phyloP scores from a whole-genome alignment of 2,329 filamentous ascomycete genomes.

The Monilinia fructigena region DNA sequence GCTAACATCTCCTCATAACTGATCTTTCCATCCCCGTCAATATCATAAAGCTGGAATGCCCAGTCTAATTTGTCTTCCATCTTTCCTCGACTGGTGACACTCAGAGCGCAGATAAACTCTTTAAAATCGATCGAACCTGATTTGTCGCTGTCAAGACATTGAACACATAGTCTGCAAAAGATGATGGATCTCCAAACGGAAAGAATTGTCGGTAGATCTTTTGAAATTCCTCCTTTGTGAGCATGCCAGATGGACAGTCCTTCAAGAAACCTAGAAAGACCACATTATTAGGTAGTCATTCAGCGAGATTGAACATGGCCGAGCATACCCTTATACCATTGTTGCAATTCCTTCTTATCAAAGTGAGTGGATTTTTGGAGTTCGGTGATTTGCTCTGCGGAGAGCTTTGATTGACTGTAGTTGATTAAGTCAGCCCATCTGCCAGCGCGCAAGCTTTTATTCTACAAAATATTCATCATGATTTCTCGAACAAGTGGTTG shows the following conservation, averaged over 20 bases:
- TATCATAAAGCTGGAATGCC: conserved; percentile 99
- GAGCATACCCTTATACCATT: conserved; percentile 96
- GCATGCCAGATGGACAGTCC: conserved; percentile 94
- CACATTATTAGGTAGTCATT: conserved; percentile 24
- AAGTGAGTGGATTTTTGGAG: conserved; percentile 97
- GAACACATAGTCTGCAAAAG: conserved; percentile 98
- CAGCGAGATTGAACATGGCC: conserved; percentile 21
- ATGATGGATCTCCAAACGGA: conserved; percentile 94
- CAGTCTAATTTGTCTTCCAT: conserved; percentile 99
- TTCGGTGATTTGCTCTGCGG: conserved; percentile 90
- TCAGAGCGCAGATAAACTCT: conserved; percentile 97
- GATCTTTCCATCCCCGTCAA: conserved; percentile 98
- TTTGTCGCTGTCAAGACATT: conserved; percentile 96
- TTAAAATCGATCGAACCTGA: conserved; percentile 99
- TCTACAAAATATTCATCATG: neutral
- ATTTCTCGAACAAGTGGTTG: neutral
- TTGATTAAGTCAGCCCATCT: conserved; percentile 15
- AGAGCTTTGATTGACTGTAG: conserved; percentile 92
- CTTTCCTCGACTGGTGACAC: conserved; percentile 93
- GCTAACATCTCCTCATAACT: conserved; percentile 98
- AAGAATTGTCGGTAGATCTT: conserved; percentile 99
- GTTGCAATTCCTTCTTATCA: conserved; percentile 98
- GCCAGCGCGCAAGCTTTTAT: neutral
- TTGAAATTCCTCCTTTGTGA: conserved; percentile 98
- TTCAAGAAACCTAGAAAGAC: conserved; percentile 78